Conservation (phyloP, 2,329 filamentous ascomycete species). For the Cercospora zeina region DNA sequence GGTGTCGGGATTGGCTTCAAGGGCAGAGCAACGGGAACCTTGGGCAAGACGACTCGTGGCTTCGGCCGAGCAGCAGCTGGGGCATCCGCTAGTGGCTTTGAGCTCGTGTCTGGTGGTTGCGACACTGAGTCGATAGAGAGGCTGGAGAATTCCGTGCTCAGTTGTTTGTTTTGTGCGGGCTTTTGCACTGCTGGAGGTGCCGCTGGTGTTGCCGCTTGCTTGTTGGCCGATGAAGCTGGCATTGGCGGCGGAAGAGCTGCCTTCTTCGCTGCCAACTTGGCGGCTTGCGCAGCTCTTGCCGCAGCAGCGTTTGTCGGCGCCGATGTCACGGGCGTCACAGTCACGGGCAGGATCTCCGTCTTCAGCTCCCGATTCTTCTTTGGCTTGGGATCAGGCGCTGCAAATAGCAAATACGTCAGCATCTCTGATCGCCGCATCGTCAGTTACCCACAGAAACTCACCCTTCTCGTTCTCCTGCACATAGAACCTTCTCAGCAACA, state of each 20-base stretch:
- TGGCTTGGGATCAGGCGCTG: slow-evolving; percentile 63
- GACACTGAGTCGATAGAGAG: not conserved
- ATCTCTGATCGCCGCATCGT: not conserved
- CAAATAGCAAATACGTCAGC: not conserved
- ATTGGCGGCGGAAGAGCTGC: not conserved
- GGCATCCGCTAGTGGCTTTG: not conserved
- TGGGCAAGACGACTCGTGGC: slow-evolving; percentile 14
- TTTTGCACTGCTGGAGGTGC: slow-evolving; percentile 2
- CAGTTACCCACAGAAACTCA: slow-evolving; percentile 44
- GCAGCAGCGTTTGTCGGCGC: slow-evolving; percentile 21
- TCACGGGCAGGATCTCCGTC: slow-evolving; percentile 56
- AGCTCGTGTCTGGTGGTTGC: not conserved
- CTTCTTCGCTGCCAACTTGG: slow-evolving; percentile 14
- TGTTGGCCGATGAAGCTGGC: not conserved
- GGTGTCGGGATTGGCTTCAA: slow-evolving; percentile 25
- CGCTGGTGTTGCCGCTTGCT: slow-evolving; percentile 12
- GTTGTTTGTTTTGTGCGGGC: not conserved
- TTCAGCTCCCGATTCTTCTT: slow-evolving; percentile 66
- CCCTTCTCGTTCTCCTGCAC: slow-evolving; percentile 96
- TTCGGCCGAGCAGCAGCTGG: not conserved
- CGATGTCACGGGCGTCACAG: slow-evolving; percentile 32
- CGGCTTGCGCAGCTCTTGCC: slow-evolving; percentile 17
- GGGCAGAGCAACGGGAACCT: slow-evolving; percentile 14
- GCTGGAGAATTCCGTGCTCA: not conserved
- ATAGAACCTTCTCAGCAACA: slow-evolving; percentile 88